Evolutionary conservation across 257 asterid species (phyloP), one percentile per base, ranked within the genome.

Genomic region (Fraxinus cuspidata): DNA sequence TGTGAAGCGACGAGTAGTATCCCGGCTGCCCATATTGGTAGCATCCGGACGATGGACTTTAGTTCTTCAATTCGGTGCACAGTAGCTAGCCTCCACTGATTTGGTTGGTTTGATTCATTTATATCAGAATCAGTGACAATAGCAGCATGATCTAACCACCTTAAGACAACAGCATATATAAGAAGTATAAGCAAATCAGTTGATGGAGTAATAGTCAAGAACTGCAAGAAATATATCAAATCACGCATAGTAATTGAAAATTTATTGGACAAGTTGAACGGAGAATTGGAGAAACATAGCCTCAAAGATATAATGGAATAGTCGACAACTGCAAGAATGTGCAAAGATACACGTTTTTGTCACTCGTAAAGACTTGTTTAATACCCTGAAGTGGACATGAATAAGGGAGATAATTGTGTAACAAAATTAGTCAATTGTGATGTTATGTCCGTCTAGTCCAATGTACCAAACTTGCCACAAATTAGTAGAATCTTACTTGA

Each of bases 11-110:
- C 87, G 15, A 77, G 87, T 37, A 92, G 64, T 58, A 94, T 94
- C 31, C 91, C 87, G 12, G 97, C 91, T 0, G 88, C 86, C 97
- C 97, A 94, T 2, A 92, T 88, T 0, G 97, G 98, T 15, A 94
- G 27, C 83, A 94, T 77, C 40, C 96, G 65, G 65, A 87, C 76
- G 18, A 94, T 80, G 42, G 93, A 82, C 77, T 94, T 94, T 2
- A 94, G 83, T 84, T 94, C 98, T 80, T 94, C 98, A 0, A 87
- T 89, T 79, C 97, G 85, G 66, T 94, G 97, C 74, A 89, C 92
- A 0, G 98, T 94, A 1, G 92, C 91, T 72, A 92, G 72, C 56
- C 86, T 84, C 98, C 98, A 94, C 8, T 86, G 84, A 25, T 92
- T 92, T 6, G 96, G 94, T 35, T 82, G 19, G 37, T 65, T 71